Conservation (phyloP, 2,329 filamentous ascomycete species). For the Pseudogymnoascus sp. region DNA sequence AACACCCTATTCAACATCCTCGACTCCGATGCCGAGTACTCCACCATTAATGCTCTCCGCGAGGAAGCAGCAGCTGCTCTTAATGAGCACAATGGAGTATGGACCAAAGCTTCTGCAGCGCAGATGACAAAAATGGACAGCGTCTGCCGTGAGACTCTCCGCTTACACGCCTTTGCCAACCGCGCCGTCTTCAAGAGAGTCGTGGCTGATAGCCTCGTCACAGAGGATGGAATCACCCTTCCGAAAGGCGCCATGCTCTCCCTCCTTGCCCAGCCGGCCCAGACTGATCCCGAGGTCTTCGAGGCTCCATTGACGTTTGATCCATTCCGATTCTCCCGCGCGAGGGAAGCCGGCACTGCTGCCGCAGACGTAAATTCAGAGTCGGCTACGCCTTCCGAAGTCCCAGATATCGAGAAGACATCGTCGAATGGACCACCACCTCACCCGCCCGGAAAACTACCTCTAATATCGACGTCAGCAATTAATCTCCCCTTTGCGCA, state of each 20-base stretch:
- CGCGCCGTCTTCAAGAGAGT: conserved; percentile 25
- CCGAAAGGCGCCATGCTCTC: conserved; percentile 30
- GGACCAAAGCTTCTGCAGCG: conserved; percentile 34
- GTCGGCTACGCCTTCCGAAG: no score
- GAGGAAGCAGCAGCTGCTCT: conserved; percentile 32
- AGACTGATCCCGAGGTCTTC: conserved; percentile 19
- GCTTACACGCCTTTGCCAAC: conserved; percentile 28
- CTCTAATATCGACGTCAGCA: conserved; percentile 21
- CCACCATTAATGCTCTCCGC: conserved; percentile 32
- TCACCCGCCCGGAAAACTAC: not conserved
- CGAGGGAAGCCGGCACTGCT: conserved; percentile 5
- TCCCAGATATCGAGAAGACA: not conserved
- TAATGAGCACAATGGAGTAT: conserved; percentile 24
- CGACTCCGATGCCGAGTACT: conserved; percentile 30
- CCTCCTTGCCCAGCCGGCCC: conserved; percentile 18
- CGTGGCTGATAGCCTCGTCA: conserved; percentile 18
- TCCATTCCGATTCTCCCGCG: conserved; percentile 17
- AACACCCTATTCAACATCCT: conserved; percentile 35
- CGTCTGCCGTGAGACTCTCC: conserved; percentile 36
- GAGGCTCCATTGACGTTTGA: conserved; percentile 15
- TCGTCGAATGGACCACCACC: conserved; percentile 3
- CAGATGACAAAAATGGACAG: conserved; percentile 36
- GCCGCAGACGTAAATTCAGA: no score
- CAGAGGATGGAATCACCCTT: conserved; percentile 38
- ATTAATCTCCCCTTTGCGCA: conserved; percentile 26